Percentiles rank a stretch among this genome's conserved stretches.
Conservation (phyloP, 306 rosid species). For the Gastrolobium villosum region DNA sequence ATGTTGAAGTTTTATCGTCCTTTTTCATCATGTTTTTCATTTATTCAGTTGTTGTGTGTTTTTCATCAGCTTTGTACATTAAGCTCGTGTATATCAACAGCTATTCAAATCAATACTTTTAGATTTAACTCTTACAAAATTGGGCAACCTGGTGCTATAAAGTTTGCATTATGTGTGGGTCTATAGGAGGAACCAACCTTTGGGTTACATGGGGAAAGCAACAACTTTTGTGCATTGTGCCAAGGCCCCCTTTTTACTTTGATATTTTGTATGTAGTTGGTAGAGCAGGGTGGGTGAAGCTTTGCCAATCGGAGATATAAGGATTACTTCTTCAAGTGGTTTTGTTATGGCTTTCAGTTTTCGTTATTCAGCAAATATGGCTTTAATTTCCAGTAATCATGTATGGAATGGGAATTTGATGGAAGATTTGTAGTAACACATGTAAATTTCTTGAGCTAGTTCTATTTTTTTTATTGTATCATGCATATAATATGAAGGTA, state of each 20-base stretch:
- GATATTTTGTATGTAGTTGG: constrained; percentile 16
- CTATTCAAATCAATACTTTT: background rate
- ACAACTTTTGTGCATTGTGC: too few species aligned
- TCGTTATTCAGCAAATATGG: background rate
- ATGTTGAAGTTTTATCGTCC: background rate
- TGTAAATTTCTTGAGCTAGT: background rate
- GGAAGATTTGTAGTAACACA: background rate
- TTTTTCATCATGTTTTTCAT: background rate
- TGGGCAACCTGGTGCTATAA: too few species aligned
- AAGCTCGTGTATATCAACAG: background rate
- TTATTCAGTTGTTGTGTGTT: background rate
- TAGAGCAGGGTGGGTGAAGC: background rate
- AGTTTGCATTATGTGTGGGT: too few species aligned
- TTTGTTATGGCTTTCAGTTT: background rate
- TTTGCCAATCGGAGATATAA: background rate
- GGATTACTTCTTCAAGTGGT: background rate
- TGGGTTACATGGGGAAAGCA: too few species aligned
- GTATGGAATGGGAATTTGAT: too few species aligned
- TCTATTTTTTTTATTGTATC: background rate
- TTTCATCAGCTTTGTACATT: constrained; percentile 6
- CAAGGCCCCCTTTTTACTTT: background rate
- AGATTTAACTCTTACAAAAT: background rate
- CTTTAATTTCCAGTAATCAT: background rate
- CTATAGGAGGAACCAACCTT: too few species aligned
- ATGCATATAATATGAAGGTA: background rate